Conservation (phyloP, 306 rosid genomes). For the Lagenaria siceraria region DNA sequence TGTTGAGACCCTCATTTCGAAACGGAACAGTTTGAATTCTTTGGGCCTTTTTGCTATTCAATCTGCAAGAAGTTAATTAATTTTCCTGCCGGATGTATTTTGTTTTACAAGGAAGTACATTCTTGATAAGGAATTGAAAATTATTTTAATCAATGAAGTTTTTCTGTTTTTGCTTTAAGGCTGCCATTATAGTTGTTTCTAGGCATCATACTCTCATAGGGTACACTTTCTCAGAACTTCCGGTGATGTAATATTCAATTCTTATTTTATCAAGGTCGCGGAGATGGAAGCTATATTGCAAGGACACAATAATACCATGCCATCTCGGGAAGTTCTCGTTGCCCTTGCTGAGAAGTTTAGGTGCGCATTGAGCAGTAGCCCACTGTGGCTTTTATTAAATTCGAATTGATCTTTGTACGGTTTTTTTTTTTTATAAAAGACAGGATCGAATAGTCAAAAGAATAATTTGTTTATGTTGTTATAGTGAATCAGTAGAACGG, state of each 20-base stretch:
- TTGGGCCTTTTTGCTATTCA: background rate
- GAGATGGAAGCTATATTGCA: conserved; percentile 92
- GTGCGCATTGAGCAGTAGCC: conserved; percentile 20
- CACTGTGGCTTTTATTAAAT: background rate
- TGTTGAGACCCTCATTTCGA: background rate
- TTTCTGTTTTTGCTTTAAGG: background rate
- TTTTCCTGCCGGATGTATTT: background rate
- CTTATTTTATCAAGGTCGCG: conserved; percentile 31
- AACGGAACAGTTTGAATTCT: background rate
- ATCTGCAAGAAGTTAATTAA: background rate
- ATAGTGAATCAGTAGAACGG: conserved; percentile 69
- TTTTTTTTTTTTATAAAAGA: background rate
- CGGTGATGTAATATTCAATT: background rate
- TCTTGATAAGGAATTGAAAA: background rate
- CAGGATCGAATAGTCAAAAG: background rate
- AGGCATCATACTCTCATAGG: background rate
- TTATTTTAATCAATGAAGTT: background rate
- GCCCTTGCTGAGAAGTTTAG: conserved; percentile 91
- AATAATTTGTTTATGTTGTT: conserved; percentile 11
- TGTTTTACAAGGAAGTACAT: background rate
- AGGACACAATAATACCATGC: conserved; percentile 74
- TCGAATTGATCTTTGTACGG: background rate
- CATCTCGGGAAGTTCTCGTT: conserved; percentile 60
- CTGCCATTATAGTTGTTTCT: background rate
- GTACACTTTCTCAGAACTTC: background rate